A percentile compares a stretch with the other conserved stretches of the same genome.
phyloP scores from a whole-genome alignment of 2,329 filamentous ascomycete species.

The Colletotrichum horii region DNA sequence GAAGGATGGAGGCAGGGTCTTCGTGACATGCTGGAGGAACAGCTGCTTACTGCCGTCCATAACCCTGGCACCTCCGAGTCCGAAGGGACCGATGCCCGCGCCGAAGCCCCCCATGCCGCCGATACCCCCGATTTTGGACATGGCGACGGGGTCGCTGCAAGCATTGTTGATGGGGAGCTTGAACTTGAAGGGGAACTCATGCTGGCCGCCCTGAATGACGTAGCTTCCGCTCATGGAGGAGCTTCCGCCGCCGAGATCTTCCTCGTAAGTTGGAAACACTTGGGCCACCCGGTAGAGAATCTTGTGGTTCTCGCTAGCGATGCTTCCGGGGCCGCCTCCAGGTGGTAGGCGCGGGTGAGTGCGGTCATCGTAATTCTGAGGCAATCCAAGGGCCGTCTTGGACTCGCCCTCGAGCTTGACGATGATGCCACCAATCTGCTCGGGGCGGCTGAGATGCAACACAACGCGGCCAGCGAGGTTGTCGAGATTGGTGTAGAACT shows the following conservation, averaged over 20 bases:
- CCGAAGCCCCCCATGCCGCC: conserved; percentile 58
- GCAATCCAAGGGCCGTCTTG: conserved; percentile 65
- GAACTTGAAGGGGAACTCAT: conserved; percentile 80
- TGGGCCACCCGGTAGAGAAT: conserved; percentile 76
- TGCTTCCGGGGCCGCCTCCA: conserved; percentile 44
- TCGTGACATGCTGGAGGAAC: conserved; percentile 75
- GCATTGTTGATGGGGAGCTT: conserved; percentile 80
- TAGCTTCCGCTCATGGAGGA: conserved; percentile 50
- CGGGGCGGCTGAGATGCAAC: conserved; percentile 65
- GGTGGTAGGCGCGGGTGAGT: conserved; percentile 30
- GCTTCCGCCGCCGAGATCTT: conserved; percentile 41
- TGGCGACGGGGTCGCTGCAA: conserved; percentile 61
- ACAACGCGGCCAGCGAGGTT: conserved; percentile 68
- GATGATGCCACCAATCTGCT: conserved; percentile 74
- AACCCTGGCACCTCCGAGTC: conserved; percentile 58
- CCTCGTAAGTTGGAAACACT: conserved; percentile 70
- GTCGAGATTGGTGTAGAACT: conserved; percentile 83
- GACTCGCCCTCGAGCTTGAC: conserved; percentile 87
- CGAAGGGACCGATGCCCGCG: conserved; percentile 49
- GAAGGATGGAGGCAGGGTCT: conserved; percentile 86
- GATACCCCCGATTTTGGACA: conserved; percentile 59
- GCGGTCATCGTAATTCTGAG: conserved; percentile 44
- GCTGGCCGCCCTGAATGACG: conserved; percentile 70
- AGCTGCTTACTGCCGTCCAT: conserved; percentile 70
- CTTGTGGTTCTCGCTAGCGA: conserved; percentile 68